Conservation (phyloP, 305 asterid species). For the Nicotiana rustica region DNA sequence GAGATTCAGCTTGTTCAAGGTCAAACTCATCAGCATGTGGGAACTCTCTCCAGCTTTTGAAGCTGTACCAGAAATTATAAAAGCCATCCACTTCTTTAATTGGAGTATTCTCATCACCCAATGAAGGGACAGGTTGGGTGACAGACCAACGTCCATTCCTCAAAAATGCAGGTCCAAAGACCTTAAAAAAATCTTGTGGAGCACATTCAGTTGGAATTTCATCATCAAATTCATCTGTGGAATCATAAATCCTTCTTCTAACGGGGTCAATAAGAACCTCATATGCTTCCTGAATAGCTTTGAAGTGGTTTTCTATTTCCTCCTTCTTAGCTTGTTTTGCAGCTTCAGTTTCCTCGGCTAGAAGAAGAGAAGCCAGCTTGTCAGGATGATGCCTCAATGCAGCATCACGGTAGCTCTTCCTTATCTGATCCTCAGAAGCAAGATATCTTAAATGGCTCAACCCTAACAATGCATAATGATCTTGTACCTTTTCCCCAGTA, state of each 20-base stretch:
- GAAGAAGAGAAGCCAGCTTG: slow-evolving; percentile 88
- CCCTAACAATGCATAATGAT: slow-evolving; percentile 94
- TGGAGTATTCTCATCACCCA: slow-evolving; percentile 80
- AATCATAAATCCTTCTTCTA: slow-evolving; percentile 92
- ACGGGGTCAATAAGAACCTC: slow-evolving; percentile 87
- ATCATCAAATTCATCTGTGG: slow-evolving; percentile 98
- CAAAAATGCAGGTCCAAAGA: slow-evolving; percentile 93
- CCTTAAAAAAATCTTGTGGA: slow-evolving; percentile 92
- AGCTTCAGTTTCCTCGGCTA: slow-evolving; percentile 82
- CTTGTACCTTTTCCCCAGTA: slow-evolving; percentile 74
- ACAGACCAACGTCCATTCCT: slow-evolving; percentile 99
- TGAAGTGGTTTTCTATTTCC: slow-evolving; percentile 88
- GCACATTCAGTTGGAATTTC: slow-evolving; percentile 88
- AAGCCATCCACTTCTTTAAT: slow-evolving; percentile 78
- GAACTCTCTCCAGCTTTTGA: slow-evolving; percentile 98
- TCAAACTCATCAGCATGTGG: slow-evolving; percentile 98
- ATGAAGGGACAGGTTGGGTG: slow-evolving; percentile 64
- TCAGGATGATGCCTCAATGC: slow-evolving; percentile 95
- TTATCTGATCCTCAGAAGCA: slow-evolving; percentile 95
- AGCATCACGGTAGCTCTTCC: slow-evolving; percentile 85
- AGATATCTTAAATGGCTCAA: slow-evolving; percentile 93
- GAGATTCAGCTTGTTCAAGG: slow-evolving; percentile 91
- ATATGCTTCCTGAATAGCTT: slow-evolving; percentile 92
- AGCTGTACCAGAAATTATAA: slow-evolving; percentile 88
- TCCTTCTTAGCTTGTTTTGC: slow-evolving; percentile 91